Evolutionary conservation across 2,329 filamentous ascomycete genomes (phyloP).

Genomic region (Colletotrichum truncatum): DNA sequence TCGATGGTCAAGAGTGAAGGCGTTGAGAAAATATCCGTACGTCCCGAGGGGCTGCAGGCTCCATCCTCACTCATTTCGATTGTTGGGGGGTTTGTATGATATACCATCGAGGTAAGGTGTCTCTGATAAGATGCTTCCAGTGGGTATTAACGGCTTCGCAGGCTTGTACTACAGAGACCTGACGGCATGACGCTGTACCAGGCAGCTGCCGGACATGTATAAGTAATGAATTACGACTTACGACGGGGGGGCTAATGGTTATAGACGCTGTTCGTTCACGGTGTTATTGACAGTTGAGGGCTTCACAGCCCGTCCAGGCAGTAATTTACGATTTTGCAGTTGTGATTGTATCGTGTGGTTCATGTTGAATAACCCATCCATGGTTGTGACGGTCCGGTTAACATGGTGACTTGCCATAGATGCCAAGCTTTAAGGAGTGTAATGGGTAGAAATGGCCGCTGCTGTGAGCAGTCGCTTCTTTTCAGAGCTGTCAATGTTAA

Average conservation of each 20-base stretch:
- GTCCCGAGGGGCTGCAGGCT: not conserved
- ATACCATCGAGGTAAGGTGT: not conserved
- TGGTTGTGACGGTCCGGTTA: too few relatives aligned
- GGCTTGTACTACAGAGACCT: not conserved
- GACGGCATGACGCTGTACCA: too few relatives aligned
- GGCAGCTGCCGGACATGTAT: not conserved
- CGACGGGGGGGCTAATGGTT: not conserved
- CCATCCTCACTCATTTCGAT: not conserved
- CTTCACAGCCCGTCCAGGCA: too few relatives aligned
- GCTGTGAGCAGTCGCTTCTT: too few relatives aligned
- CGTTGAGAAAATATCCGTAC: not conserved
- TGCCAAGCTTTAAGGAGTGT: too few relatives aligned
- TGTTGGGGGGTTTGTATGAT: not conserved
- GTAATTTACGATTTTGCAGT: too few relatives aligned
- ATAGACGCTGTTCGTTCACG: not conserved
- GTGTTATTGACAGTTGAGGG: too few relatives aligned
- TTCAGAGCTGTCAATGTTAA: too few relatives aligned
- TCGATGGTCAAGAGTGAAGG: constrained; percentile 33
- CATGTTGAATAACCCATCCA: too few relatives aligned
- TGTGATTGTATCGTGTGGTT: too few relatives aligned
- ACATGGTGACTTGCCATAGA: too few relatives aligned
- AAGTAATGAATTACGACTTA: constrained; percentile 9
- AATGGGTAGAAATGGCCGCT: too few relatives aligned
- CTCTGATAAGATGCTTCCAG: accelerated
- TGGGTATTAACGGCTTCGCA: not conserved